A percentile compares a stretch with the other conserved stretches of the same genome.
These are phyloP conservation scores for Quercus wislizeni DNA, from an alignment of 306 rosid species.

Conservation along the genomic window DNA sequence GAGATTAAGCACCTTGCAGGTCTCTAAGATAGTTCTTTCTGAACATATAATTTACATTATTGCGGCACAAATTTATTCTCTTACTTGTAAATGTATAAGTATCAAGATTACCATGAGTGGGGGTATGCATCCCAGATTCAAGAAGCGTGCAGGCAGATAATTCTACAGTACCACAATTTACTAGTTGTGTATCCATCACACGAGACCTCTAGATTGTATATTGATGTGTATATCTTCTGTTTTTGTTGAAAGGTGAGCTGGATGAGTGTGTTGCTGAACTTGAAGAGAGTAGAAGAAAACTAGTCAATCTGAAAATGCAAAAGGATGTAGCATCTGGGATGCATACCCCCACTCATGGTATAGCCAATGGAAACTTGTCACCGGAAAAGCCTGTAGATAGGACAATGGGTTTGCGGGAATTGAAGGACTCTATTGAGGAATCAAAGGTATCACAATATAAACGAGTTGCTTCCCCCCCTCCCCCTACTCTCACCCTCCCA, in stretches of 20 bases:
- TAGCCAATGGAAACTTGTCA: constrained; percentile 71
- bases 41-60: background rate
- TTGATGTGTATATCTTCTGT: constrained; percentile 26
- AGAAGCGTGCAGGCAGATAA: constrained; percentile 5
- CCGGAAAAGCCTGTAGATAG: constrained; percentile 77
- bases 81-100: background rate
- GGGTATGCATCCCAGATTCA: background rate
- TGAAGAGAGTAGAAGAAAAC: constrained; percentile 88
- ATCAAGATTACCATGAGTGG: background rate
- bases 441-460: constrained; percentile 54
- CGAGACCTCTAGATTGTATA: constrained; percentile 12
- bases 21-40: constrained; percentile 22
- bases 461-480: constrained; percentile 13
- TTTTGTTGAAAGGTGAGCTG: constrained; percentile 66
- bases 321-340: constrained; percentile 61
- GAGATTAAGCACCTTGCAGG: constrained; percentile 73
- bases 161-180: background rate
- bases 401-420: constrained; percentile 64
- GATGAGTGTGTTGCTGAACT: constrained; percentile 83
- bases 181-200: constrained; percentile 12
- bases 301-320: constrained; percentile 84
- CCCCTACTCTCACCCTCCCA: background rate
- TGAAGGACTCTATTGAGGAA: constrained; percentile 92
- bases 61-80: background rate
- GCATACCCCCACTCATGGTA: constrained; percentile 45